Base-by-base conservation (phyloP, 1,284 basidiomycete genomes). In the Cryptococcus sp. region DNA sequence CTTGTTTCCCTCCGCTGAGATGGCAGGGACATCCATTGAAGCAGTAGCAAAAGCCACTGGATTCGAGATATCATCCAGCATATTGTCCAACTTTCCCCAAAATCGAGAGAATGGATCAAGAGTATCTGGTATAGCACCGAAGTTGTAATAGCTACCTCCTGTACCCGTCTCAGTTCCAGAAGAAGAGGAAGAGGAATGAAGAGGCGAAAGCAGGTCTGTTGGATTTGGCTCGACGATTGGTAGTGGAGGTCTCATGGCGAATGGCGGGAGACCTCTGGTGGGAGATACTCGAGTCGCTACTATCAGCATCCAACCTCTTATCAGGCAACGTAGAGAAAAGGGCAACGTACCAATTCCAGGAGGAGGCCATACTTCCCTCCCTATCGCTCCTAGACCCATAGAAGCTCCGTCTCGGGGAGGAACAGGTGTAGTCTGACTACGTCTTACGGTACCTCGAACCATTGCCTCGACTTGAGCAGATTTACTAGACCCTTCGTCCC, bases 71-170 rank as follows among this genome's bases (percentile, higher is more conserved):
- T 73, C 68, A 18, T 75, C 73, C 25, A 73, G 48, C 59, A 68
- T 69, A 43, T 69, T 74, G 50, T 76, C 74, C 19, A 76, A 54
- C 57, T 70, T 70, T 7, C 67, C 71, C 75, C 75, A 77, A 56
- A 77, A 77, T n/a, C 71, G 52, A 1, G 58, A 61, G 55, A 76
- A 77, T 4, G 73, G 73, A 50, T 77, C 74, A 1, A 65, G 48
- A 0, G 66, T 63, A 34, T 73, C 70, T 2, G 72, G 66, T 1
- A 58, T 45, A 4, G 58, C 57, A 1, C 67, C 68, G 1, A 69
- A 63, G 36, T 70, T 53, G 18, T 69, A 48, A 44, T 60, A 72
- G 2, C 62, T 66, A 49, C 69, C 69, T 14, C 21, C 41, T 16
- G 21, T 22, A 25, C 59, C 60, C 18, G 55, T 57, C 34, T 60